These are phyloP conservation scores for Cardamine resedifolia DNA, from an alignment of 345 rosid species.

Conservation along the genomic window DNA sequence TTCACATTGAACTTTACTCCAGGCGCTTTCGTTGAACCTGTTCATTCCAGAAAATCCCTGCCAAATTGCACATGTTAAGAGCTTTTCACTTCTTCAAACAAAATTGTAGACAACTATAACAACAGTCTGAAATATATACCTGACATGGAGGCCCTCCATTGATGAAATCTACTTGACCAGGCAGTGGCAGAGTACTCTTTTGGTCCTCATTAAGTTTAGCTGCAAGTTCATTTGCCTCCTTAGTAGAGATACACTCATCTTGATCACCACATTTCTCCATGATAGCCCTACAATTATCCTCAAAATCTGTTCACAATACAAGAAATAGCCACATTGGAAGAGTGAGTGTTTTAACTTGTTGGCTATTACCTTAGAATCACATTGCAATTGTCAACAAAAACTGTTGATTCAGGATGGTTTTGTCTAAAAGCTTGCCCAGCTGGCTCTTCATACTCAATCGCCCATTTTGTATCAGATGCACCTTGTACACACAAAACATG, in stretches of 20 bases:
- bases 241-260: slow-evolving; percentile 80
- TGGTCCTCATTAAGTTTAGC: slow-evolving; percentile 42
- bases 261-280: slow-evolving; percentile 76
- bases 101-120: background rate
- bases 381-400: slow-evolving; percentile 78
- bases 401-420: slow-evolving; percentile 66
- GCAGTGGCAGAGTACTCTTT: slow-evolving; percentile 43
- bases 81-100: background rate
- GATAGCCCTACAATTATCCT: slow-evolving; percentile 54
- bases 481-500: slow-evolving; percentile 53
- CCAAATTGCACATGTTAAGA: slow-evolving; percentile 14
- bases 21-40: slow-evolving; percentile 63
- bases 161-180: slow-evolving; percentile 88
- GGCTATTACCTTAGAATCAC: slow-evolving; percentile 65
- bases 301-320: slow-evolving; percentile 21
- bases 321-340: background rate
- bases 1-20: slow-evolving; percentile 83
- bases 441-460: slow-evolving; percentile 90
- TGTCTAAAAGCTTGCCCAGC: slow-evolving; percentile 76
- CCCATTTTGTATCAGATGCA: slow-evolving; percentile 71
- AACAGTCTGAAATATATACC: slow-evolving; percentile 38
- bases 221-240: slow-evolving; percentile 59
- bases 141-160: slow-evolving; percentile 98
- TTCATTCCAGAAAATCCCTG: slow-evolving; percentile 97
- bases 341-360: slow-evolving; percentile 3